Conservation (phyloP, 108 stramenopile species). For the Cyclotella atomus region DNA sequence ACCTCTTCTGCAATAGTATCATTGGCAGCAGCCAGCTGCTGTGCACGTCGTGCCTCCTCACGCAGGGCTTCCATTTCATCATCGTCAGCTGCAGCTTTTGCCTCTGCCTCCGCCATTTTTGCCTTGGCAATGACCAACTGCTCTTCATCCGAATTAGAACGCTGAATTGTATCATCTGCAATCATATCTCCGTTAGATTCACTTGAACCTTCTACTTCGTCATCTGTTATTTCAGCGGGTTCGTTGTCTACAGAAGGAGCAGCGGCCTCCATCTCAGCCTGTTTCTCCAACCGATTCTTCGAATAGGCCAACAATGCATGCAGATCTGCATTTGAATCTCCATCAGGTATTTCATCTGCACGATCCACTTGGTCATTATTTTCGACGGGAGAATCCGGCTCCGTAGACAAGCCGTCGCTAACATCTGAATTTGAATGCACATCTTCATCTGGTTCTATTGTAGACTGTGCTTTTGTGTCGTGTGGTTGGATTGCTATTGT, state of each 20-base stretch:
- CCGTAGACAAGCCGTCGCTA: too few species aligned
- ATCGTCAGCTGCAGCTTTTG: slow-evolving; percentile 15
- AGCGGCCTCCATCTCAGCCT: slow-evolving; percentile 12
- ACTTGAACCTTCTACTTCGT: slow-evolving; percentile 14
- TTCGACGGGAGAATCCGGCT: too few species aligned
- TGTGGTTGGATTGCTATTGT: too few species aligned
- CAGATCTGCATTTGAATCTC: too few species aligned
- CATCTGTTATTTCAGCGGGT: too few species aligned
- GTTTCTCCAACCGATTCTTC: background rate
- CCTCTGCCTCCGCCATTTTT: background rate
- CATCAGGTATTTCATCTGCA: too few species aligned
- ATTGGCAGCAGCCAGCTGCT: slow-evolving; percentile 2
- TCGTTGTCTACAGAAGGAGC: too few species aligned
- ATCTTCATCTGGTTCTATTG: too few species aligned
- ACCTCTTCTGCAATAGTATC: background rate
- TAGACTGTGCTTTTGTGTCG: too few species aligned
- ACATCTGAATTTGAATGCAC: too few species aligned
- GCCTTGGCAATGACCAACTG: slow-evolving; percentile 5
- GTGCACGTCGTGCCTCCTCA: slow-evolving; percentile 10
- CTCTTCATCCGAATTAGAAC: background rate
- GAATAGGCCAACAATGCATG: too few species aligned
- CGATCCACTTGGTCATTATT: too few species aligned
- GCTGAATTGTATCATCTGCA: background rate
- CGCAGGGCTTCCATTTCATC: slow-evolving; percentile 18
- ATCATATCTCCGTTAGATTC: slow-evolving; percentile 6